phyloP scores from a whole-genome alignment of 306 rosid genomes.

The Dryas drummondii region DNA sequence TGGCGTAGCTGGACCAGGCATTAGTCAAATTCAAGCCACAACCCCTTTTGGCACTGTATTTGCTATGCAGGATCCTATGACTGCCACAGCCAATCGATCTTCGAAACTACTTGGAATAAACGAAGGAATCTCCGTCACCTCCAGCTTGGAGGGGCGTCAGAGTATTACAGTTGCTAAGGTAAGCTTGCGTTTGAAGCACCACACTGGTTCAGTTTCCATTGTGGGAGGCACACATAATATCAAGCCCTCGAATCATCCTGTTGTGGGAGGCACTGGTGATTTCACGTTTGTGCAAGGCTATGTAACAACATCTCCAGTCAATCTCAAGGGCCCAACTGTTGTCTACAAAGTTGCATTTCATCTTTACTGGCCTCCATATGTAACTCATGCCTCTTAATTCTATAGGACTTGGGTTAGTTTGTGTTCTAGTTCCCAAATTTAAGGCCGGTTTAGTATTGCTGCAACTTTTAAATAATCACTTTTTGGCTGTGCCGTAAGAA shows the following conservation, averaged over 20 bases:
- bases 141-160: conserved; percentile 60
- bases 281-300: conserved; percentile 75
- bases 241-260: conserved; percentile 53
- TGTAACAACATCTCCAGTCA: conserved; percentile 56
- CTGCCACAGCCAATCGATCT: conserved; percentile 35
- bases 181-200: conserved; percentile 46
- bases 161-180: conserved; percentile 63
- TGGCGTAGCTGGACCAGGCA: conserved; percentile 43
- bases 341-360: conserved; percentile 61
- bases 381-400: conserved; percentile 24
- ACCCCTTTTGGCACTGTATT: conserved; percentile 66
- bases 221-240: conserved; percentile 57
- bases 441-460: too few species aligned
- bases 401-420: too few species aligned
- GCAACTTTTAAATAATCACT: too few species aligned
- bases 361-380: conserved; percentile 87
- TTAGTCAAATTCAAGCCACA: conserved; percentile 37
- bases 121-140: conserved; percentile 64
- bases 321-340: conserved; percentile 46
- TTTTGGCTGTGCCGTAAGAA: too few species aligned
- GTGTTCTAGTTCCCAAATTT: too few species aligned
- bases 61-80: conserved; percentile 65
- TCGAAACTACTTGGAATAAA: conserved; percentile 56
- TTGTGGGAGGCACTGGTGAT: conserved; percentile 77
- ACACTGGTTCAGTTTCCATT: conserved; percentile 55